Evolutionary conservation across 257 asterid genomes (phyloP), one percentile per base, ranked within the genome.

Genomic region (Haberlea rhodopensis): DNA sequence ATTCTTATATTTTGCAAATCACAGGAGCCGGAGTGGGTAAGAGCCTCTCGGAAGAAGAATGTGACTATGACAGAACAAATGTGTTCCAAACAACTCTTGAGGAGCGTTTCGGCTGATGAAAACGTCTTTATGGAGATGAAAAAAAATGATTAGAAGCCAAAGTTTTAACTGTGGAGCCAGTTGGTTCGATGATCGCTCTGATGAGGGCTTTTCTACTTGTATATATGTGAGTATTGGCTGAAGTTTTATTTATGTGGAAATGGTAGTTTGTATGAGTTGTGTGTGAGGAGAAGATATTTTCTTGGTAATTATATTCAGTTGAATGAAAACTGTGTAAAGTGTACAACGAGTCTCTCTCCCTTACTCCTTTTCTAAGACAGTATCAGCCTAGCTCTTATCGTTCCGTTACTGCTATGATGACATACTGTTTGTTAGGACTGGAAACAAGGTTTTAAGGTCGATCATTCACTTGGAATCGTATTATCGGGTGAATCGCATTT

Each of bases 21-120:
- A 40, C 71, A 89, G 99, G 97, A 92, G 72, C 97, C 99, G 0
- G 95, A 85, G 24, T 89, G 97, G 97, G 96, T 92, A 10, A 84
- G 73, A 71, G 95, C 96, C 22, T 80, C 81, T 48, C 83, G 99
- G 27, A 78, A 76, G 89, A 80, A 87, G 70, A 83, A 90, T 32
- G 95, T 85, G 2, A 84, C 86, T 67, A 91, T 16, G 46, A 95
- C 92, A 1, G 97, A 85, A 27, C 74, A 85, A 64, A 78, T 84
- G 76, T 91, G 96, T 71, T 84, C 91, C 10, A 82, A 71, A 71
- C 89, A 87, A 71, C 88, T 89, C 34, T 67, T 92, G 87, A 82
- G 85, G 79, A 85, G 84, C 71, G 80, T 85, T 16, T 89, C 97
- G 0, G 86, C 83, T 0, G 78, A 76, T 52, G 85, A 82, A 49